Conservation (phyloP, 78 protist genomes). For the Capsaspora owczarzaki region DNA sequence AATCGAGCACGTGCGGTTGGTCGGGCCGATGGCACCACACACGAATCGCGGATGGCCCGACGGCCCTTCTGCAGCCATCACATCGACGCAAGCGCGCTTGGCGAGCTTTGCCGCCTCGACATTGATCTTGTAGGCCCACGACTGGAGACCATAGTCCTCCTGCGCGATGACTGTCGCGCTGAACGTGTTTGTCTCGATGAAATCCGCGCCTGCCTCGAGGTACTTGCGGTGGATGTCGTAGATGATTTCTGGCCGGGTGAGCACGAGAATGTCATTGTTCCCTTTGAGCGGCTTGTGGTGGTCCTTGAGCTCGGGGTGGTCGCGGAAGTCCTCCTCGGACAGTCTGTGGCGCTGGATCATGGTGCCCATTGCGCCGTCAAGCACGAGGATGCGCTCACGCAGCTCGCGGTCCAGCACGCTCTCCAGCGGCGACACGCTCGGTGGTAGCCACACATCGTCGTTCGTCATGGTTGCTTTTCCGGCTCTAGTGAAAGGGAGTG, state of each 20-base stretch:
- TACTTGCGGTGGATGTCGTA: conserved; percentile 71
- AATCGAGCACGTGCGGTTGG: conserved; percentile 87
- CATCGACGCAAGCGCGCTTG: conserved; percentile 30
- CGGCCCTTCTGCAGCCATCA: background rate
- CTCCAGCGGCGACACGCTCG: too few relatives aligned
- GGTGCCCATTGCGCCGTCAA: conserved; percentile 99
- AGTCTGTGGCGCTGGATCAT: conserved; percentile 78
- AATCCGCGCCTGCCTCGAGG: conserved; percentile 95
- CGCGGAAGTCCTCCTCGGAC: conserved; percentile 85
- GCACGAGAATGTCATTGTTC: conserved; percentile 89
- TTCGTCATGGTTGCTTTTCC: too few relatives aligned
- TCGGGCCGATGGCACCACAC: conserved; percentile 98
- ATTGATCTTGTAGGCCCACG: conserved; percentile 46
- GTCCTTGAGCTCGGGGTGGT: conserved; percentile 56
- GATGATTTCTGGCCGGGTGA: conserved; percentile 87
- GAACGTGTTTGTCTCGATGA: conserved; percentile 97
- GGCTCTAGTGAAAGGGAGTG: too few relatives aligned
- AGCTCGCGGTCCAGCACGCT: background rate
- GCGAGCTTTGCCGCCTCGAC: conserved; percentile 64
- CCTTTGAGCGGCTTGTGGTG: conserved; percentile 86
- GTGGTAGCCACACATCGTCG: too few relatives aligned
- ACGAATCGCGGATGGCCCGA: conserved; percentile 37
- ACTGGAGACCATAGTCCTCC: conserved; percentile 87
- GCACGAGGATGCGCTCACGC: conserved; percentile 20
- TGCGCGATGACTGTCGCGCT: conserved; percentile 75